Base-by-base conservation (phyloP, 257 asterid genomes). In the Salvia splendens region DNA sequence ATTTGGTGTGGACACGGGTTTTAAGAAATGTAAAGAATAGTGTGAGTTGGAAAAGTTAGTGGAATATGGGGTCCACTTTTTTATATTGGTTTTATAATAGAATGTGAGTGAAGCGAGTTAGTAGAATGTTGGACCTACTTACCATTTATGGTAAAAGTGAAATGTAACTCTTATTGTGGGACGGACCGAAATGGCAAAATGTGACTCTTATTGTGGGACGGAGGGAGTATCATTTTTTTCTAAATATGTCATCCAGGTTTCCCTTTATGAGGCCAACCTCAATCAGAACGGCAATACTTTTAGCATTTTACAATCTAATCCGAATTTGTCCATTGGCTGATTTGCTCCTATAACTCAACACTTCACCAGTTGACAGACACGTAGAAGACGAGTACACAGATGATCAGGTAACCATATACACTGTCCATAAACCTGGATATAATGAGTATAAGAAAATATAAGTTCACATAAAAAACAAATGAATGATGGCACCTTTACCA, bases 401-500 rank as follows among this genome's bases (percentile, higher is more conserved):
- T 33, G 5, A 14, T 14, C 67, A 61, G 45, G 47, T 57, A 65
- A 65, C 48, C 46, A 60, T 20, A 33, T 15, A 17, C 69, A 55
- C 24, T 61, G 69, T 56, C 49, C 48, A 47, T 47, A 24, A 67
- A 72, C 36, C 42, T 43, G 71, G 42, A 42, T 62, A 15, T 28
- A 47, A 59, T 15, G 46, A 62, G 15, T 15, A 42, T 16, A 43
- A 52, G 53, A 47, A 42, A 5, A 71, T 16, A 40, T 6, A 40
- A 40, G 42, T 58, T 54, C 52, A 45, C 33, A 58, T 5, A 10
- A 58, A 24, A 15, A 38, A 28, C 11, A 54, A 40, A 67, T 32
- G 68, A 61, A 72, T 33, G 62, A 60, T 51, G 62, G 62, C 73
- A 76, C 51, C 42, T 46, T 84, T 92, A 93, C 98, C 98, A 92